These are phyloP conservation scores for Tolypocladium ophioglossoides DNA, from an alignment of 2,329 filamentous ascomycete genomes.

Conservation along the genomic window DNA sequence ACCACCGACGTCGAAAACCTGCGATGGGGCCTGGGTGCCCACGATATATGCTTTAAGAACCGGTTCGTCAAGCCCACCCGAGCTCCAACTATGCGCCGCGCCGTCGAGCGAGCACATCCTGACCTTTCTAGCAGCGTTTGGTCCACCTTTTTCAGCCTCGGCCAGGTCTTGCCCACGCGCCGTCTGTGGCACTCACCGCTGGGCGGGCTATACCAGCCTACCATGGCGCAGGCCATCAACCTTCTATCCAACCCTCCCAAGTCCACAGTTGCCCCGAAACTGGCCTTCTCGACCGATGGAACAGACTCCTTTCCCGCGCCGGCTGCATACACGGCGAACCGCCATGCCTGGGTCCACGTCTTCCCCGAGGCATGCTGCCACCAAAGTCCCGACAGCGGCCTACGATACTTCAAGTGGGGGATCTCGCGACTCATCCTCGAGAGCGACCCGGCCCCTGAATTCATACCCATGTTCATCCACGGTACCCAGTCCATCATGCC, in stretches of 20 bases:
- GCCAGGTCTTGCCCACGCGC: slow-evolving; percentile 86
- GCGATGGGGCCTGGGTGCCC: slow-evolving; percentile 82
- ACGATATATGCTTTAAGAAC: slow-evolving; percentile 91
- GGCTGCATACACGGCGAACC: slow-evolving; percentile 57
- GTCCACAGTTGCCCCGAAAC: slow-evolving; percentile 38
- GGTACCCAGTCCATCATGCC: slow-evolving; percentile 84
- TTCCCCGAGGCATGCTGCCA: slow-evolving; percentile 95
- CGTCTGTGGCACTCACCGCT: slow-evolving; percentile 65
- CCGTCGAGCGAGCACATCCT: neutral
- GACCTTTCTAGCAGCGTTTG: slow-evolving; percentile 40
- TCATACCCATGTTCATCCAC: slow-evolving; percentile 91
- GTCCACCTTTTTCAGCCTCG: slow-evolving; percentile 74
- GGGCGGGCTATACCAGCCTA: slow-evolving; percentile 85
- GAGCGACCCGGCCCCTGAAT: slow-evolving; percentile 72
- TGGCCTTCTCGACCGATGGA: slow-evolving; percentile 56
- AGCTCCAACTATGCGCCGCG: neutral
- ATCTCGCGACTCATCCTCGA: slow-evolving; percentile 86
- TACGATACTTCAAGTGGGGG: slow-evolving; percentile 99
- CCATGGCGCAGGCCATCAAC: slow-evolving; percentile 74
- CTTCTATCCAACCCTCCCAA: slow-evolving; percentile 52
- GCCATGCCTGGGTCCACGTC: slow-evolving; percentile 81
- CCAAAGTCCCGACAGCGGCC: slow-evolving; percentile 65
- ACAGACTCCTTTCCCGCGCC: slow-evolving; percentile 59
- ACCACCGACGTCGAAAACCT: slow-evolving; percentile 62
- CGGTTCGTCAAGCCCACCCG: slow-evolving; percentile 39